phyloP scores from a whole-genome alignment of 495 filamentous ascomycete genomes.

The Xylaria curta region DNA sequence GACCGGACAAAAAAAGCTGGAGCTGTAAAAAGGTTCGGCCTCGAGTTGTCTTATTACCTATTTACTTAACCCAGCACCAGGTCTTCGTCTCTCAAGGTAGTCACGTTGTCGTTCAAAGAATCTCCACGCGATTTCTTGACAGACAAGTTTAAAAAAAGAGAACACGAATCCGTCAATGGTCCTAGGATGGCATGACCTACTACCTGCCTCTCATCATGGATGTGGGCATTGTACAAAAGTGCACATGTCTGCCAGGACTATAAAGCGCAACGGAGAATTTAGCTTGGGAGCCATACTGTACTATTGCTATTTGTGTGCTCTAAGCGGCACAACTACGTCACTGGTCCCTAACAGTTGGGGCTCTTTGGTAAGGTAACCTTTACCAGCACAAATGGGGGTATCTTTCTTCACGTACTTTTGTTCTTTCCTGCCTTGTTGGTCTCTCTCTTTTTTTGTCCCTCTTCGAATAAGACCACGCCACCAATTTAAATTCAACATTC shows the following conservation, averaged over 20 bases:
- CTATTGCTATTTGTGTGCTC: constrained; percentile 23
- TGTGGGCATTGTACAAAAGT: constrained; percentile 14
- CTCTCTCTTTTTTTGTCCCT: neutral
- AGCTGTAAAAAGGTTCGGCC: neutral
- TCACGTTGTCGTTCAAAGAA: neutral
- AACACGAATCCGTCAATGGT: constrained; percentile 17
- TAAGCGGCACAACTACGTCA: constrained; percentile 32
- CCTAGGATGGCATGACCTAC: constrained; percentile 23
- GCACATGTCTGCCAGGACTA: neutral
- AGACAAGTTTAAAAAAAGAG: neutral
- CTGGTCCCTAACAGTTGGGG: constrained; percentile 1
- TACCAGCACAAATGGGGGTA: neutral
- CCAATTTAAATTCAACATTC: too few relatives aligned
- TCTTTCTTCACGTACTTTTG: constrained; percentile 1
- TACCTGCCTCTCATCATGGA: constrained; percentile 20
- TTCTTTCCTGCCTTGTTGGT: neutral
- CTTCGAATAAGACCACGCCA: neutral
- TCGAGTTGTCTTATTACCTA: neutral
- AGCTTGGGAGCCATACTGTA: constrained; percentile 1
- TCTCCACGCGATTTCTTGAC: neutral
- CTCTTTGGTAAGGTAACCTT: neutral
- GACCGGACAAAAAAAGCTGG: constrained; percentile 9
- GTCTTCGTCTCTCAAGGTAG: neutral
- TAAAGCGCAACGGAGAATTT: constrained; percentile 19
- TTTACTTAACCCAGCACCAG: neutral